phyloP scores from a whole-genome alignment of 768 basidiomycete genomes.

The Macrolepiota dolichaula region DNA sequence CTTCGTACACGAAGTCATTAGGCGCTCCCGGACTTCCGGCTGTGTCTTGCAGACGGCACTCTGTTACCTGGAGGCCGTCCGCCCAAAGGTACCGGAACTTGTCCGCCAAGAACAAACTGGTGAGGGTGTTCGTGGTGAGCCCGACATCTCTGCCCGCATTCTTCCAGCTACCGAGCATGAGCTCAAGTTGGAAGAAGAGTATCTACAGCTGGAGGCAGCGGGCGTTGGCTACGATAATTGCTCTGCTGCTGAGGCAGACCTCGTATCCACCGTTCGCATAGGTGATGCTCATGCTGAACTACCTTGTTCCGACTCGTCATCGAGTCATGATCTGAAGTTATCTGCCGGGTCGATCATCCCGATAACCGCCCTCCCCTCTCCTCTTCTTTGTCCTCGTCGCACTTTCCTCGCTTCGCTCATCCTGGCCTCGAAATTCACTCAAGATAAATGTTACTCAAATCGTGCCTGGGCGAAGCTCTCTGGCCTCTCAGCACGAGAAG shows the following conservation, averaged over 20 bases:
- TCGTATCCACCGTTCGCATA: constrained; percentile 43
- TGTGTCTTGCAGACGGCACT: constrained; percentile 83
- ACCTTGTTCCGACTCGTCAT: neutral
- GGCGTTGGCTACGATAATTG: neutral
- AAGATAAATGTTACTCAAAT: constrained; percentile 93
- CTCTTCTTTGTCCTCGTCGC: constrained; percentile 83
- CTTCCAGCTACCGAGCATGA: constrained; percentile 40
- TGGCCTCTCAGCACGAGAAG: constrained; percentile 82
- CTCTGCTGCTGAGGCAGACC: constrained; percentile 19
- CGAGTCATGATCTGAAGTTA: neutral
- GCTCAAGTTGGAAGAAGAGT: constrained; percentile 35
- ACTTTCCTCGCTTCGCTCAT: constrained; percentile 88
- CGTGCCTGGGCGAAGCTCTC: constrained; percentile 92
- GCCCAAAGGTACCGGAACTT: constrained; percentile 64
- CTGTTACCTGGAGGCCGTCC: constrained; percentile 85
- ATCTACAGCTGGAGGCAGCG: constrained; percentile 19
- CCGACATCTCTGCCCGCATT: constrained; percentile 40
- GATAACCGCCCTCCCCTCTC: constrained; percentile 57
- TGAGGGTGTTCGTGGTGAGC: constrained; percentile 35
- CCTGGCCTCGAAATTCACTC: constrained; percentile 87
- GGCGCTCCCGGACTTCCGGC: constrained; percentile 82
- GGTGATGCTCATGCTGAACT: constrained; percentile 17
- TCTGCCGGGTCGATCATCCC: constrained; percentile 13
- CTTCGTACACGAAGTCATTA: constrained; percentile 87
- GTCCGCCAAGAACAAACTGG: constrained; percentile 46